phyloP scores from a whole-genome alignment of 1,139 yeast genomes.

The Hyphopichia burtonii region DNA sequence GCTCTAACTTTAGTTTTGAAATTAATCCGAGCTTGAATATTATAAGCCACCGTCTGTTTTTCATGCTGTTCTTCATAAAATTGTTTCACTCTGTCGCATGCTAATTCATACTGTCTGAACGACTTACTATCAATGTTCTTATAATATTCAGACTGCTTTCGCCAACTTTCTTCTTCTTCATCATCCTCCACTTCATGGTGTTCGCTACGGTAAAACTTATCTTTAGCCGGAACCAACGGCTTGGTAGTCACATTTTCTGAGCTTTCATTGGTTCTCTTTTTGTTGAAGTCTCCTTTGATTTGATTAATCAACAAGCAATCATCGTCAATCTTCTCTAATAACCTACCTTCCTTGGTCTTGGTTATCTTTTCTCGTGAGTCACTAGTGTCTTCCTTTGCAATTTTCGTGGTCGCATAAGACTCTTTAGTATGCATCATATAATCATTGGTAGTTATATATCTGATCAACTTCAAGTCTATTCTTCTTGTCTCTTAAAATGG shows the following conservation, averaged over 20 bases:
- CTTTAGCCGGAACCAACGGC: neutral
- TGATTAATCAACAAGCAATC: conserved; percentile 33
- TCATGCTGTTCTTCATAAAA: conserved; percentile 70
- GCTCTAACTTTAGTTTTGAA: conserved; percentile 68
- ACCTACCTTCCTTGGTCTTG: conserved; percentile 11
- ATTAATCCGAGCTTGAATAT: conserved; percentile 67
- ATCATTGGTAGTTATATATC: neutral
- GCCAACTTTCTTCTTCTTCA: conserved; percentile 7
- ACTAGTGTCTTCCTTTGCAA: neutral
- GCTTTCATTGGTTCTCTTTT: too few species aligned
- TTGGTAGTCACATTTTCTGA: too few species aligned
- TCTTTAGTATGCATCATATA: neutral
- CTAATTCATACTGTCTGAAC: conserved; percentile 67
- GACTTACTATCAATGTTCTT: conserved; percentile 39
- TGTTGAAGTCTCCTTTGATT: conserved; percentile 18
- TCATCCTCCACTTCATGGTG: conserved; percentile 4
- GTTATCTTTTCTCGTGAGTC: neutral
- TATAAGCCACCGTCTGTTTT: conserved; percentile 71
- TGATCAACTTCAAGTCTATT: too few species aligned
- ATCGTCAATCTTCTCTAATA: conserved; percentile 39
- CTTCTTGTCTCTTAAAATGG: too few species aligned
- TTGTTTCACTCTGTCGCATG: conserved; percentile 65
- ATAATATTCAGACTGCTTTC: conserved; percentile 27
- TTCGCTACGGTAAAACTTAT: neutral
- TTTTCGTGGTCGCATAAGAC: neutral